phyloP scores from a whole-genome alignment of 2,329 filamentous ascomycete species.

The Raffaelea arxii region DNA sequence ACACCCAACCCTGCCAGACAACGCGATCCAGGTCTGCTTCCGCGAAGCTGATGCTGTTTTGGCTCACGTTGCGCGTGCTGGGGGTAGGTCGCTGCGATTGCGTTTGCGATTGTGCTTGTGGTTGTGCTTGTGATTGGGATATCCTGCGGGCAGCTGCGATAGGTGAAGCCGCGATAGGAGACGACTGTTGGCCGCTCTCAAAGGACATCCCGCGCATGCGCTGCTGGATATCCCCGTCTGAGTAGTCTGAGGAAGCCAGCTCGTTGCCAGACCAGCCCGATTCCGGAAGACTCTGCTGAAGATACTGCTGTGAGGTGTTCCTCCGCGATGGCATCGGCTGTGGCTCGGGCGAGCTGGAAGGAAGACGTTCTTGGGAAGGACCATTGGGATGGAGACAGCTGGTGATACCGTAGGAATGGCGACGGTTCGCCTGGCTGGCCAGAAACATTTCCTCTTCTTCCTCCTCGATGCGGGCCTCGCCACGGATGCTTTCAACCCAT shows the following conservation, averaged over 20 bases:
- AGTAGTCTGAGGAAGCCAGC: constrained; percentile 77
- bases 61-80: constrained; percentile 43
- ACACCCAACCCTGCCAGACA: constrained; percentile 88
- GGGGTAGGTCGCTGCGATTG: background rate
- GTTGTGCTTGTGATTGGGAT: background rate
- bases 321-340: constrained; percentile 15
- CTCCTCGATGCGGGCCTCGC: constrained; percentile 74
- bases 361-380: background rate
- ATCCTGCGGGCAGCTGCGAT: background rate
- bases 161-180: constrained; percentile 10
- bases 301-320: constrained; percentile 37
- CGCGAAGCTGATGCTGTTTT: constrained; percentile 49
- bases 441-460: constrained; percentile 78
- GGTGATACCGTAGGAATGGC: constrained; percentile 29
- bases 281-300: constrained; percentile 33
- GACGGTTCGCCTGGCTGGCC: constrained; percentile 51
- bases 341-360: background rate
- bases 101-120: background rate
- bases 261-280: constrained; percentile 56
- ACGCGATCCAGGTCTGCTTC: constrained; percentile 68
- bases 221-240: constrained; percentile 50
- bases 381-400: background rate
- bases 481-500: constrained; percentile 77
- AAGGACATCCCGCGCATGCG: constrained; percentile 39
- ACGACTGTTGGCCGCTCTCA: constrained; percentile 35